Conservation (phyloP, 352 stramenopile genomes). For the Blastocystis sp. region DNA sequence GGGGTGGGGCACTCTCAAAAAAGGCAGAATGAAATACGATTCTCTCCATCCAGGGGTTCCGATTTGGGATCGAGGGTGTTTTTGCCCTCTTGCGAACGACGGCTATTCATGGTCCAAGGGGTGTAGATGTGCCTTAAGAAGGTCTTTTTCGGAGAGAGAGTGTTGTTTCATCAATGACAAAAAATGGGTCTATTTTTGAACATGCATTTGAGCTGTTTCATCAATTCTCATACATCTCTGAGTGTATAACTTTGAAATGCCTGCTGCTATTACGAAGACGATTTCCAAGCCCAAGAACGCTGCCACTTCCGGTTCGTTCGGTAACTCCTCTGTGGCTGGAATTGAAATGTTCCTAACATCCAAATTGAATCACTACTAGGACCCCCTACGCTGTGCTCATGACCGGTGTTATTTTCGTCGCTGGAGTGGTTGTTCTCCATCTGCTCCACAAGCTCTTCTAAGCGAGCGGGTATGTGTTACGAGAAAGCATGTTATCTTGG, state of each 20-base stretch:
- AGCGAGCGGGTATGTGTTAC: not conserved
- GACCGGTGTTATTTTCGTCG: constrained; percentile 47
- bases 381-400: constrained; percentile 47
- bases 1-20: no score
- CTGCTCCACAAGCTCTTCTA: constrained; percentile 55
- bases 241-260: constrained; percentile 19
- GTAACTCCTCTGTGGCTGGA: constrained; percentile 2
- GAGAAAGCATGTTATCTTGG: not conserved
- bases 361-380: not conserved
- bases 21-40: no score
- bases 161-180: not conserved
- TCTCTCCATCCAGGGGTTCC: no score
- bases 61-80: no score
- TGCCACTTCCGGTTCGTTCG: constrained; percentile 1
- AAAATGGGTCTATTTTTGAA: constrained; percentile 2
- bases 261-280: constrained; percentile 28
- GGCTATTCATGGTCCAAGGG: no score
- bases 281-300: constrained; percentile 31
- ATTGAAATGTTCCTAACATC: constrained; percentile 13
- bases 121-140: no score
- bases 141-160: no score
- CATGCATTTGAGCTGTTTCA: constrained; percentile 29
- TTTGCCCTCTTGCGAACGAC: no score
- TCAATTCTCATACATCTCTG: not conserved
- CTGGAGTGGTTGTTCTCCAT: constrained; percentile 48